These are phyloP conservation scores for Ceratocystis cacaofunesta DNA, from an alignment of 2,329 filamentous ascomycete species.

Conservation along the genomic window DNA sequence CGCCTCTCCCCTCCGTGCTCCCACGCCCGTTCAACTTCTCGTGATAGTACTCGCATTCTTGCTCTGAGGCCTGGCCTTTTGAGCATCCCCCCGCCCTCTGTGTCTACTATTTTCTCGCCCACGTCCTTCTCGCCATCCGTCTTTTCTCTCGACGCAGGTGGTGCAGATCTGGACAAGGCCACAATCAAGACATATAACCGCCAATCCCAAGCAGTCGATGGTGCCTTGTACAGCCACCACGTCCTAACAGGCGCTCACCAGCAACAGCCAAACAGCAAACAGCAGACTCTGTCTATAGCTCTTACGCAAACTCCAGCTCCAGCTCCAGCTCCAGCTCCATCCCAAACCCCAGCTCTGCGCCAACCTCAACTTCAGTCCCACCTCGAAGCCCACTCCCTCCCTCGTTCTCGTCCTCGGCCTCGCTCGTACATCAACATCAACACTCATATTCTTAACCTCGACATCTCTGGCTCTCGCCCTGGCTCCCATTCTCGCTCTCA, in stretches of 20 bases:
- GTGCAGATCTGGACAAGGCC: background rate
- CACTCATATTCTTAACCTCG: no score
- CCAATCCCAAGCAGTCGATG: background rate
- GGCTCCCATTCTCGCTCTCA: background rate
- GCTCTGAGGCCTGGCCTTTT: background rate
- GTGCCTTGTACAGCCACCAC: background rate
- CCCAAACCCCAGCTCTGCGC: background rate
- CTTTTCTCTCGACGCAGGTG: background rate
- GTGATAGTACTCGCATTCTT: background rate
- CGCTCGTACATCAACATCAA: background rate
- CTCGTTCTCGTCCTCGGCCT: background rate
- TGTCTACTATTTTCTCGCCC: constrained; percentile 1
- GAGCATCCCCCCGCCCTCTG: background rate
- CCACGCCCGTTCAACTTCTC: background rate
- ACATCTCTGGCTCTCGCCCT: background rate
- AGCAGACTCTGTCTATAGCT: no score
- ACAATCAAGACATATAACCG: background rate
- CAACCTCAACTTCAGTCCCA: background rate
- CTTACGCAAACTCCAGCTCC: background rate
- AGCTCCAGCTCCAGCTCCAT: background rate
- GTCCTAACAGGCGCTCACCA: background rate
- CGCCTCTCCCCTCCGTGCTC: background rate
- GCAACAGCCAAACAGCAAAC: background rate
- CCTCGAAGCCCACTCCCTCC: background rate
- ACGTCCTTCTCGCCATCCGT: background rate